Conservation (phyloP, 306 rosid species). For the Lathyrus sativus region DNA sequence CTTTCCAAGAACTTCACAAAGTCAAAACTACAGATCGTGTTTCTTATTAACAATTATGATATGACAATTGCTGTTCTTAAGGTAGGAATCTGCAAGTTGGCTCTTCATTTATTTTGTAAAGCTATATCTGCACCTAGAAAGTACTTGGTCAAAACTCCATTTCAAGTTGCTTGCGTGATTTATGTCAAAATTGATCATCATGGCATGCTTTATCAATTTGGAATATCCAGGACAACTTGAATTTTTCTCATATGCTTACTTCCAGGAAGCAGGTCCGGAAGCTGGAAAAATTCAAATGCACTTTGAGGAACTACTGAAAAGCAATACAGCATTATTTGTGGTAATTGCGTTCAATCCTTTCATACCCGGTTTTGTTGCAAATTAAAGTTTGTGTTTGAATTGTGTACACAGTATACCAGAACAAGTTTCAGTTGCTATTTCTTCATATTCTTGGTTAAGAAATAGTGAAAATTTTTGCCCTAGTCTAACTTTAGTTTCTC, state of each 20-base stretch:
- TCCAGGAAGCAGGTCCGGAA: constrained; percentile 91
- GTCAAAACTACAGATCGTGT: constrained; percentile 77
- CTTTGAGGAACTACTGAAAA: constrained; percentile 91
- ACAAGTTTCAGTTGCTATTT: constrained; percentile 27
- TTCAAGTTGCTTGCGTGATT: constrained; percentile 23
- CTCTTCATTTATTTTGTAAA: constrained; percentile 26
- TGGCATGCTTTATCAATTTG: constrained; percentile 20
- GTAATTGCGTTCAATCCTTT: constrained; percentile 48
- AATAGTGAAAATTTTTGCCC: background rate
- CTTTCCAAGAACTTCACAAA: constrained; percentile 82
- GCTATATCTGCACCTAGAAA: constrained; percentile 37
- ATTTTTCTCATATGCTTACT: constrained; percentile 33
- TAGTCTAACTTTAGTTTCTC: constrained; percentile 11
- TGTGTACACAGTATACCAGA: background rate
- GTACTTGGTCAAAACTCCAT: constrained; percentile 14
- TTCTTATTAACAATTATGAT: constrained; percentile 95
- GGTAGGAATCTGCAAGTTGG: constrained; percentile 53
- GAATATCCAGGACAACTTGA: constrained; percentile 24
- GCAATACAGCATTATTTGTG: constrained; percentile 93
- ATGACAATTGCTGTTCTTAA: constrained; percentile 91
- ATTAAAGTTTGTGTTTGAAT: constrained; percentile 12
- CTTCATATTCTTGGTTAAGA: constrained; percentile 19
- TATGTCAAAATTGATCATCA: constrained; percentile 18
- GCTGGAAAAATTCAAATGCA: constrained; percentile 93
- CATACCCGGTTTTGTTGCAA: background rate